Percentiles rank a stretch among this genome's conserved stretches.
Conservation (phyloP, 2,329 filamentous ascomycete genomes). For the Aureobasidium pullulans region DNA sequence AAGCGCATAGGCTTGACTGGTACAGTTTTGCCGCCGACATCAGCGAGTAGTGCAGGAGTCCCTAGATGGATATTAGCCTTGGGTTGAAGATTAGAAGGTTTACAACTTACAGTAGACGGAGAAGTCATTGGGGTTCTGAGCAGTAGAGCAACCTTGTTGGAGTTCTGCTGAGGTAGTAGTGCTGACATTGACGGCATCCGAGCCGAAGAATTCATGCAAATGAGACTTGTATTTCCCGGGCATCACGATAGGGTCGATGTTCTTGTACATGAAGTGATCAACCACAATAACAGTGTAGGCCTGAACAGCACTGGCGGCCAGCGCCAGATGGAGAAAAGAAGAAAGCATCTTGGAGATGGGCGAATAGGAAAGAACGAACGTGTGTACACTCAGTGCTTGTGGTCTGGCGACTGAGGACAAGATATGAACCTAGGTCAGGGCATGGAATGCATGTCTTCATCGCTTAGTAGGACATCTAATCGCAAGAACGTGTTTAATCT, state of each 20-base stretch:
- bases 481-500: no score
- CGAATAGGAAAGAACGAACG: no score
- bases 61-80: slow-evolving; percentile 18
- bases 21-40: slow-evolving; percentile 41
- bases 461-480: no score
- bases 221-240: slow-evolving; percentile 36
- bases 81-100: neutral
- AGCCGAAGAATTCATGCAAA: slow-evolving; percentile 40
- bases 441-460: no score
- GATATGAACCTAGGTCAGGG: no score
- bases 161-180: slow-evolving; percentile 33
- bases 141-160: slow-evolving; percentile 38
- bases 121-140: slow-evolving; percentile 41
- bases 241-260: slow-evolving; percentile 39
- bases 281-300: slow-evolving; percentile 30
- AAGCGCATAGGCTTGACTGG: slow-evolving; percentile 40
- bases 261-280: slow-evolving; percentile 35
- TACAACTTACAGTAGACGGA: slow-evolving; percentile 33
- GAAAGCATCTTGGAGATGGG: neutral
- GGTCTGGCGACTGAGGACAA: no score
- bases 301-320: slow-evolving; percentile 22
- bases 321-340: neutral
- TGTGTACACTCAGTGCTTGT: no score
- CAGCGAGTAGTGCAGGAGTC: slow-evolving; percentile 36
- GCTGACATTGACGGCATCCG: slow-evolving; percentile 34